phyloP scores from a whole-genome alignment of 306 rosid genomes.

The Cajanus cajan region DNA sequence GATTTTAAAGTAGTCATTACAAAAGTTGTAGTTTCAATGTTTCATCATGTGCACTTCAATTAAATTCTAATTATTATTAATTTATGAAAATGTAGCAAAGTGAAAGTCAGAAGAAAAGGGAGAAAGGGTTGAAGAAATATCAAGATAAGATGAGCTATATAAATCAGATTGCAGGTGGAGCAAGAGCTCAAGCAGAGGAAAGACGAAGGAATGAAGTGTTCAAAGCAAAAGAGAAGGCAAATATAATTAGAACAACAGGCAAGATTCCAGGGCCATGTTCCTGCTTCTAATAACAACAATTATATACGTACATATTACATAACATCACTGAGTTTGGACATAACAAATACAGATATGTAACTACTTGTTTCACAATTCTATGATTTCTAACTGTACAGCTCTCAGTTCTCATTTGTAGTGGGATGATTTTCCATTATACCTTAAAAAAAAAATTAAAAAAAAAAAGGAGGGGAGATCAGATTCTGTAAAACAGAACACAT shows the following conservation, averaged over 20 bases:
- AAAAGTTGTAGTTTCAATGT: too few relatives aligned
- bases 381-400: conserved; percentile 9
- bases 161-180: conserved; percentile 52
- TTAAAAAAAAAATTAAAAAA: not conserved
- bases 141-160: conserved; percentile 35
- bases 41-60: not conserved
- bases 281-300: conserved; percentile 50
- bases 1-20: too few relatives aligned
- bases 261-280: conserved; percentile 50
- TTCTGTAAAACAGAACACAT: not conserved
- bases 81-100: conserved; percentile 36
- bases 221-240: conserved; percentile 64
- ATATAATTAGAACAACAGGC: conserved; percentile 59
- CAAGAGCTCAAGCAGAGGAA: conserved; percentile 59
- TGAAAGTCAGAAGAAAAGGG: conserved; percentile 39
- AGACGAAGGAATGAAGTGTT: conserved; percentile 44
- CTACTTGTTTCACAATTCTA: conserved; percentile 21
- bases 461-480: not conserved
- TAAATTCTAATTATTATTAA: not conserved
- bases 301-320: not conserved
- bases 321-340: not conserved
- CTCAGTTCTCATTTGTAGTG: not conserved
- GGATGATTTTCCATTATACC: not conserved
- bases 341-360: conserved; percentile 7
- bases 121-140: conserved; percentile 38